Evolutionary conservation across 345 rosid genomes (phyloP).

Genomic region (Rubroshorea leprosula): DNA sequence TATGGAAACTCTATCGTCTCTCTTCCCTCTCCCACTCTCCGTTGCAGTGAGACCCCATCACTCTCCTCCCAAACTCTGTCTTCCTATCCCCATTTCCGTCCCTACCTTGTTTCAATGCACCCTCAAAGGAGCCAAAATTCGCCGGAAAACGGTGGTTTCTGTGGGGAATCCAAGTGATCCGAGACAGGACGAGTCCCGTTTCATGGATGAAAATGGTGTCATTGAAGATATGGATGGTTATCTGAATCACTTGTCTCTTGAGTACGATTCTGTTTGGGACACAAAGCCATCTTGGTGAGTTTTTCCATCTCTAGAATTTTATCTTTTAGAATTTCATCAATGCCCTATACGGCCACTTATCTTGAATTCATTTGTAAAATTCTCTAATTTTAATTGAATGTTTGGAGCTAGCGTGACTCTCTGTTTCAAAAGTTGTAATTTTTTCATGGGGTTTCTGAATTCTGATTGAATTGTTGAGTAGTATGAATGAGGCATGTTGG

Average conservation of each 20-base stretch:
- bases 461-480: too few species aligned
- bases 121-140: constrained; percentile 13
- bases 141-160: constrained; percentile 28
- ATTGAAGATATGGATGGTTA: constrained; percentile 86
- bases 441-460: too few species aligned
- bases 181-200: constrained; percentile 35
- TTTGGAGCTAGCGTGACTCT: neutral
- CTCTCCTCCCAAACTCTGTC: constrained; percentile 9
- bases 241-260: constrained; percentile 79
- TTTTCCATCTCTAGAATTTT: neutral
- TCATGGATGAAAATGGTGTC: constrained; percentile 58
- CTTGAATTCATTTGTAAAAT: neutral
- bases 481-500: too few species aligned
- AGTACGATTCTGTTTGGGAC: constrained; percentile 98
- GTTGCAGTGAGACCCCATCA: constrained; percentile 8
- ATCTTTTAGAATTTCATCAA: neutral
- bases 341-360: neutral
- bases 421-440: neutral
- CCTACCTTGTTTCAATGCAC: neutral
- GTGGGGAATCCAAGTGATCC: constrained; percentile 38
- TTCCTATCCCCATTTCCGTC: constrained; percentile 5
- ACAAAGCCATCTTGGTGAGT: constrained; percentile 84
- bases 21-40: constrained; percentile 23
- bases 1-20: constrained; percentile 27
- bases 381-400: neutral